Evolutionary conservation across 345 rosid genomes (phyloP).

Genomic region (Cardamine resedifolia): DNA sequence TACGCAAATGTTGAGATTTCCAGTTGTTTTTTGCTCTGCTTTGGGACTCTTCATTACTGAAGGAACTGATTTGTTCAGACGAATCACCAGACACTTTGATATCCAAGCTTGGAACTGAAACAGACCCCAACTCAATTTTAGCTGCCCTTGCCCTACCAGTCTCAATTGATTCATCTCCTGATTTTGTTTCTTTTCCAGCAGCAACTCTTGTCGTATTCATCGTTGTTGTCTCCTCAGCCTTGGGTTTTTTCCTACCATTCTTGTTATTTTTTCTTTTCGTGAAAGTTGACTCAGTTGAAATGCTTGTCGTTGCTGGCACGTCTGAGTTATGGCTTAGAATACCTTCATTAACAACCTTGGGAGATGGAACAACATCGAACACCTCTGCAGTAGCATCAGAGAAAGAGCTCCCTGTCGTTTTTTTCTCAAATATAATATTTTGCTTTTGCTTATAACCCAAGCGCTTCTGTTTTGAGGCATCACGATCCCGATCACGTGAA

Average conservation of each 20-base stretch:
- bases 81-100: slow-evolving; percentile 49
- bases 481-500: slow-evolving; percentile 42
- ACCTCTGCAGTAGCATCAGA: slow-evolving; percentile 40
- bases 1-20: slow-evolving; percentile 73
- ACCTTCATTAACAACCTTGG: slow-evolving; percentile 40
- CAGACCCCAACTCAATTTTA: slow-evolving; percentile 35
- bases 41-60: slow-evolving; percentile 55
- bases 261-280: slow-evolving; percentile 60
- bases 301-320: slow-evolving; percentile 40
- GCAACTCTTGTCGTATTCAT: slow-evolving; percentile 33
- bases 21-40: slow-evolving; percentile 51
- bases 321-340: slow-evolving; percentile 40
- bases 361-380: slow-evolving; percentile 36
- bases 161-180: slow-evolving; percentile 39
- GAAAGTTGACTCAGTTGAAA: slow-evolving; percentile 48
- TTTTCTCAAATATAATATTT: slow-evolving; percentile 41
- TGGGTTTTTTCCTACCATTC: slow-evolving; percentile 62
- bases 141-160: slow-evolving; percentile 42
- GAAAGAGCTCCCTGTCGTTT: slow-evolving; percentile 38
- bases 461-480: slow-evolving; percentile 58
- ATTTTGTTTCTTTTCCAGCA: slow-evolving; percentile 43
- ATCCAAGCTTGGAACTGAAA: slow-evolving; percentile 38
- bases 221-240: slow-evolving; percentile 54
- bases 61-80: slow-evolving; percentile 47
- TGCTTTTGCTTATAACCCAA: slow-evolving; percentile 58